Evolutionary conservation across 371 early-diverging fungal genomes (phyloP).

Genomic region (Massospora cicadina): DNA sequence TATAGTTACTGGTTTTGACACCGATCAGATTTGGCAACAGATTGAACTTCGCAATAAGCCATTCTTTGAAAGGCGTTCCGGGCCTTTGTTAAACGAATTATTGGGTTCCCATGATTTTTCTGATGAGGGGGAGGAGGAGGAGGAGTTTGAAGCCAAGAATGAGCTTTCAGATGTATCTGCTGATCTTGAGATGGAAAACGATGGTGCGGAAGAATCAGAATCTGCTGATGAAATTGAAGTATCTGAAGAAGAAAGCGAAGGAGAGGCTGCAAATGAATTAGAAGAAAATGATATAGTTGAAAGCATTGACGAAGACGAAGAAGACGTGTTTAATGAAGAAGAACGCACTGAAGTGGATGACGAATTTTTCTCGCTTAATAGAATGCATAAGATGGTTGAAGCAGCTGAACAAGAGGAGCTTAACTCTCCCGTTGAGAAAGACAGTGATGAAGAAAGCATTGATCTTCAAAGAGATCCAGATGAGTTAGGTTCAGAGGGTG

Average conservation of each 20-base stretch:
- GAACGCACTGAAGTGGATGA: slow-evolving; percentile 33
- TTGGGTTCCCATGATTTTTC: slow-evolving; percentile 1
- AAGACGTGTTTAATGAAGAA: slow-evolving; percentile 13
- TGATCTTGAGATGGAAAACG: slow-evolving; percentile 8
- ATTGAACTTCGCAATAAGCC: slow-evolving; percentile 67
- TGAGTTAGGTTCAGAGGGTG: slow-evolving; percentile 22
- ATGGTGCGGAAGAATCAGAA: background rate
- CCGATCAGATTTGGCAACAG: slow-evolving; percentile 87
- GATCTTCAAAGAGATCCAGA: slow-evolving; percentile 21
- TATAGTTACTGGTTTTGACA: slow-evolving; percentile 55
- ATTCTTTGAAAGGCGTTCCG: slow-evolving; percentile 38
- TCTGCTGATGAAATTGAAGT: slow-evolving; percentile 12
- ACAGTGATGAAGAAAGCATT: slow-evolving; percentile 16
- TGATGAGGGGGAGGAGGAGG: slow-evolving; percentile 7
- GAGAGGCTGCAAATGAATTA: slow-evolving; percentile 17
- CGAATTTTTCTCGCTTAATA: slow-evolving; percentile 39
- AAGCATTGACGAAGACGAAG: slow-evolving; percentile 14
- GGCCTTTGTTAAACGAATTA: slow-evolving; percentile 25
- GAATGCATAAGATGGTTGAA: slow-evolving; percentile 22
- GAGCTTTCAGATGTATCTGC: slow-evolving; percentile 14
- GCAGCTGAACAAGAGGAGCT: slow-evolving; percentile 19
- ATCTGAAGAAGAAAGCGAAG: slow-evolving; percentile 15
- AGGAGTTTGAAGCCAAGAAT: slow-evolving; percentile 4
- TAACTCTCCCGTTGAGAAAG: slow-evolving; percentile 16
- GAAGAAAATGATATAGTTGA: slow-evolving; percentile 17